Evolutionary conservation across 352 stramenopile species (phyloP).

Genomic region (Poterioochromonas sp.): DNA sequence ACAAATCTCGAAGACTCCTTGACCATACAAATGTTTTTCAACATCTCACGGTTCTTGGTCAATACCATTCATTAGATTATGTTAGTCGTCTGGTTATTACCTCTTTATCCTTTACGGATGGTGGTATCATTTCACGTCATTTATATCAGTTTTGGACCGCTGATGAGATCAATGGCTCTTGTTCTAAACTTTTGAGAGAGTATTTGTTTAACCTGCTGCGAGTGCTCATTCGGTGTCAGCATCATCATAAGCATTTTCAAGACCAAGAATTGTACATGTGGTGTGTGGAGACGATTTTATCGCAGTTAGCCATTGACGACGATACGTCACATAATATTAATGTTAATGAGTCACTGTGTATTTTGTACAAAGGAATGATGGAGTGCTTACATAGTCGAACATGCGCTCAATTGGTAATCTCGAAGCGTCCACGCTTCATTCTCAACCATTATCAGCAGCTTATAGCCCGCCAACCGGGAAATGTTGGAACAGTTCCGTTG

Average conservation of each 20-base stretch:
- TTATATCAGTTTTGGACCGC: conserved; percentile 6
- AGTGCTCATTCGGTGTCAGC: not conserved
- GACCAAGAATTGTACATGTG: not conserved
- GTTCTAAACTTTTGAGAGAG: not conserved
- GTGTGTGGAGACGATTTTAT: conserved; percentile 1
- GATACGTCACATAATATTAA: not conserved
- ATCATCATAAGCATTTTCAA: too few relatives aligned
- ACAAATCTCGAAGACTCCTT: not conserved
- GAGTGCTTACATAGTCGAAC: not conserved
- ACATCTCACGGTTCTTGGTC: not conserved
- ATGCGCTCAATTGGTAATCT: not conserved
- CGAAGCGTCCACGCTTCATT: not conserved
- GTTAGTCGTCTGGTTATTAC: conserved; percentile 3
- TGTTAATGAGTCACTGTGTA: not conserved
- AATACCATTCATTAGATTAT: conserved; percentile 28
- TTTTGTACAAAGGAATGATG: not conserved
- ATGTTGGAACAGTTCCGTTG: too few relatives aligned
- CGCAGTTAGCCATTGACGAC: not conserved
- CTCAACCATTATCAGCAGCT: too few relatives aligned
- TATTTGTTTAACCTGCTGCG: conserved; percentile 2
- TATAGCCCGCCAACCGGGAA: not conserved
- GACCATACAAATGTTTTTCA: not conserved
- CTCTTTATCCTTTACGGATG: not conserved
- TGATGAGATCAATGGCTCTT: too few relatives aligned
- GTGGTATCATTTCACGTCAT: not conserved